phyloP scores from a whole-genome alignment of 2,329 filamentous ascomycete species.

The Xylaria multiplex region DNA sequence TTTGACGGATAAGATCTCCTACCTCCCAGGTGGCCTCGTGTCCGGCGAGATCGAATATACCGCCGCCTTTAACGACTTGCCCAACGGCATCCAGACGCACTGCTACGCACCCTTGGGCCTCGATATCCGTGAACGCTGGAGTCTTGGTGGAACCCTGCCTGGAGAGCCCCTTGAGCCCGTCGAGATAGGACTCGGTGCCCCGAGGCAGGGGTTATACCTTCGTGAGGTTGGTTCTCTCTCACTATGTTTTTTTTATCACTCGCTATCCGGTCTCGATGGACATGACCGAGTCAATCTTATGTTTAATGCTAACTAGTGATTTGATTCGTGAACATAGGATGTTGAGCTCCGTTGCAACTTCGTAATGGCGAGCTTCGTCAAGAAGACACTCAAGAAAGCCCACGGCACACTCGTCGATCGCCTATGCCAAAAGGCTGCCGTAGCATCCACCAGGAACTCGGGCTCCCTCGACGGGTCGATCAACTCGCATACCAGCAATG shows the following conservation, averaged over 20 bases:
- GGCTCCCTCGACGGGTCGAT: conserved; percentile 17
- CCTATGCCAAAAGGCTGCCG: conserved; percentile 61
- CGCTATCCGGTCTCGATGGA: background rate
- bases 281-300: background rate
- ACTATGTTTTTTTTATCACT: background rate
- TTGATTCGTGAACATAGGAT: conserved; percentile 56
- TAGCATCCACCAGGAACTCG: conserved; percentile 7
- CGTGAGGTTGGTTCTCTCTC: conserved; percentile 62
- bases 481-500: conserved; percentile 11
- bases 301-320: conserved; percentile 10
- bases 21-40: conserved; percentile 38
- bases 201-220: conserved; percentile 77
- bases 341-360: conserved; percentile 85
- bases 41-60: conserved; percentile 75
- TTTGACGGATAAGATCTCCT: conserved; percentile 77
- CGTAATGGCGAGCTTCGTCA: conserved; percentile 79
- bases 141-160: conserved; percentile 74
- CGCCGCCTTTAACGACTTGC: conserved; percentile 80
- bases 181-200: conserved; percentile 74
- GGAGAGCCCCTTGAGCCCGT: conserved; percentile 73
- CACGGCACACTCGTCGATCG: conserved; percentile 75
- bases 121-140: conserved; percentile 82
- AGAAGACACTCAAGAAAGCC: conserved; percentile 81
- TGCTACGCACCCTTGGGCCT: conserved; percentile 84
- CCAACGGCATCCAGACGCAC: conserved; percentile 81